A percentile compares a stretch with the other conserved stretches of the same genome.
Evolutionary conservation across 2,329 filamentous ascomycete genomes (phyloP).

Genomic region (Beauveria varroae): DNA sequence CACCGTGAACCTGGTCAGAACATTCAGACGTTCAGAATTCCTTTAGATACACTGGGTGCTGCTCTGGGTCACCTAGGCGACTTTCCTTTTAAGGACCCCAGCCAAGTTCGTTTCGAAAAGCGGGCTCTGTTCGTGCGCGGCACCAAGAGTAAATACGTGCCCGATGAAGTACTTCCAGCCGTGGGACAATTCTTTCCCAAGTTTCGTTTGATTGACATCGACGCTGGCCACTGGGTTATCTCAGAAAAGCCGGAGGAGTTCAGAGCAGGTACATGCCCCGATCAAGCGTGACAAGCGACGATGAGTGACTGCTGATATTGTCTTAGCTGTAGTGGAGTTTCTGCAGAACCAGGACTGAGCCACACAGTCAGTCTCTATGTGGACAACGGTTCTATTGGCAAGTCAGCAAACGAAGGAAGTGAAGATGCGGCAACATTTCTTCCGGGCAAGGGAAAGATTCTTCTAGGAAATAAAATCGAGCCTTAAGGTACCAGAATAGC

Average conservation of each 20-base stretch:
- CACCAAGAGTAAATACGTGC: conserved; percentile 68
- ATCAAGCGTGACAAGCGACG: background rate
- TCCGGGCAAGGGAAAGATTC: background rate
- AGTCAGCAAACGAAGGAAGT: background rate
- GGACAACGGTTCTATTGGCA: background rate
- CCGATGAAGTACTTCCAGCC: conserved; percentile 71
- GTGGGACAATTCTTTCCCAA: conserved; percentile 76
- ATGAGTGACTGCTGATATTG: background rate
- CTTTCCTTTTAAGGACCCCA: conserved; percentile 76
- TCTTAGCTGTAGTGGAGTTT: conserved; percentile 56
- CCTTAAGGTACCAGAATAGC: too few species aligned
- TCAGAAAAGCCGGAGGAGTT: conserved; percentile 82
- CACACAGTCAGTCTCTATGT: too few species aligned
- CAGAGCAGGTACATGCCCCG: conserved; percentile 48
- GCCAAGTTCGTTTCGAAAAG: conserved; percentile 61
- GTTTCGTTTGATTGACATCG: conserved; percentile 66
- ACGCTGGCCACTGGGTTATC: conserved; percentile 81
- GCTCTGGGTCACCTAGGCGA: conserved; percentile 72
- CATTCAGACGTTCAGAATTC: conserved; percentile 68
- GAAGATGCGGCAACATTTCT: too few species aligned
- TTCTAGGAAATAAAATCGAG: too few species aligned
- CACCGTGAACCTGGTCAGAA: conserved; percentile 44
- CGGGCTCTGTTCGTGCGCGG: conserved; percentile 76
- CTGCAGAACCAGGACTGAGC: conserved; percentile 41
- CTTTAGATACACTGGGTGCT: conserved; percentile 60